These are phyloP conservation scores for Digitaria exilis DNA, from an alignment of 202 grass and related monocot genomes.

Conservation along the genomic window DNA sequence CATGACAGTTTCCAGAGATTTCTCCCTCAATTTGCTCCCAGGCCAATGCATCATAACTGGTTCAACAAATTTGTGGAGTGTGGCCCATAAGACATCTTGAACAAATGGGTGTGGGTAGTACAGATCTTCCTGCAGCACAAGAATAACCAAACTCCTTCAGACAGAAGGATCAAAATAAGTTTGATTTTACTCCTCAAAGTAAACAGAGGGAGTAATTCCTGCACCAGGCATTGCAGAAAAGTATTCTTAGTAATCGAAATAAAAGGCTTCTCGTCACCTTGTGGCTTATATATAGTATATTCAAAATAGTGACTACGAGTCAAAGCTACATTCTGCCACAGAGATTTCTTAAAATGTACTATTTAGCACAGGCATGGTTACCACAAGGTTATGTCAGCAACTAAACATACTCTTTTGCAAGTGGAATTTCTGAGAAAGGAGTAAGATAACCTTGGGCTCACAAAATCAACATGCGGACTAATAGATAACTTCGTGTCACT, in stretches of 20 bases:
- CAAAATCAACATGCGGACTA: background rate
- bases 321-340: background rate
- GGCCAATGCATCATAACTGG: conserved; percentile 84
- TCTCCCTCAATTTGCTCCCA: conserved; percentile 79
- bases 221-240: background rate
- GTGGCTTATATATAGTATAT: too few relatives aligned
- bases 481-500: background rate
- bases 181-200: background rate
- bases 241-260: background rate
- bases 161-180: conserved; percentile 2
- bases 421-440: conserved; percentile 13
- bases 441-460: background rate
- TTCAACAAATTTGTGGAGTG: conserved; percentile 92
- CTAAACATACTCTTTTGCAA: conserved; percentile 2
- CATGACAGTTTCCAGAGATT: conserved; percentile 64
- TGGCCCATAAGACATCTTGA: conserved; percentile 92
- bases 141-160: conserved; percentile 25
- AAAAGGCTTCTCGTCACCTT: conserved; percentile 9
- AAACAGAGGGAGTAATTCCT: background rate
- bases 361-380: background rate
- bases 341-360: background rate
- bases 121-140: conserved; percentile 81
- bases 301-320: background rate
- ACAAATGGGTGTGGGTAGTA: conserved; percentile 85
- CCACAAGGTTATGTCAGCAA: background rate